Percentiles rank a stretch among this genome's conserved stretches.
Conservation (phyloP, 2,329 filamentous ascomycete species). For the Metarhizium brunneum region DNA sequence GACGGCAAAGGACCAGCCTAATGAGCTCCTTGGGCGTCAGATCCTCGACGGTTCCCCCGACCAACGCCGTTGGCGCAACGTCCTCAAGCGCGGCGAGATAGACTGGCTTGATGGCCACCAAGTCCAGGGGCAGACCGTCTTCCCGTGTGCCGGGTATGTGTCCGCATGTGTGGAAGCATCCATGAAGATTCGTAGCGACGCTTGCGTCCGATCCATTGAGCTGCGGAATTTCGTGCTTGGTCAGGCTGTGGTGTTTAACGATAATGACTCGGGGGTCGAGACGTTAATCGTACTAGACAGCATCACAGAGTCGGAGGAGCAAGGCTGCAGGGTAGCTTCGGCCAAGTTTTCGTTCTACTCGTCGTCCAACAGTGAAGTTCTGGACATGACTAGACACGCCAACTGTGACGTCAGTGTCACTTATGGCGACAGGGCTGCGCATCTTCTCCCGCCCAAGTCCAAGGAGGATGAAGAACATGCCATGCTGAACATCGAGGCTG, state of each 20-base stretch:
- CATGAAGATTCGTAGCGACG: not conserved
- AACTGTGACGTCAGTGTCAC: no score
- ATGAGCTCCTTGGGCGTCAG: conserved; percentile 14
- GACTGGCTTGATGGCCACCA: conserved; percentile 23
- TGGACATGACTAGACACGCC: no score
- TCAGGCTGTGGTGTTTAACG: not conserved
- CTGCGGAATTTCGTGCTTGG: not conserved
- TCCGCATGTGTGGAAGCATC: conserved; percentile 17
- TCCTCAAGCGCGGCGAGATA: conserved; percentile 11
- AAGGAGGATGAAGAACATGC: not conserved
- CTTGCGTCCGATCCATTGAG: not conserved
- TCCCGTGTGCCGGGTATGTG: conserved; percentile 27
- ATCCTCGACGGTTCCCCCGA: not conserved
- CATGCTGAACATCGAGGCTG: not conserved
- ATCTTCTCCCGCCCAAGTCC: not conserved
- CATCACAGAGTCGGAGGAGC: not conserved
- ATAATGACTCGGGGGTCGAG: not conserved
- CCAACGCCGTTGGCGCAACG: conserved; percentile 12
- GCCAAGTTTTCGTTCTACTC: not conserved
- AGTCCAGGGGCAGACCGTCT: conserved; percentile 18
- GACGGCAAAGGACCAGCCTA: conserved; percentile 11
- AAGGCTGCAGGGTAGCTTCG: not conserved
- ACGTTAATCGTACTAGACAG: not conserved
- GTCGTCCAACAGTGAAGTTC: no score
- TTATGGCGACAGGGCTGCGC: no score